Percentiles rank a stretch among this genome's conserved stretches.
Conservation (phyloP, 495 filamentous ascomycete genomes). For the Penicillium longicatenatum region DNA sequence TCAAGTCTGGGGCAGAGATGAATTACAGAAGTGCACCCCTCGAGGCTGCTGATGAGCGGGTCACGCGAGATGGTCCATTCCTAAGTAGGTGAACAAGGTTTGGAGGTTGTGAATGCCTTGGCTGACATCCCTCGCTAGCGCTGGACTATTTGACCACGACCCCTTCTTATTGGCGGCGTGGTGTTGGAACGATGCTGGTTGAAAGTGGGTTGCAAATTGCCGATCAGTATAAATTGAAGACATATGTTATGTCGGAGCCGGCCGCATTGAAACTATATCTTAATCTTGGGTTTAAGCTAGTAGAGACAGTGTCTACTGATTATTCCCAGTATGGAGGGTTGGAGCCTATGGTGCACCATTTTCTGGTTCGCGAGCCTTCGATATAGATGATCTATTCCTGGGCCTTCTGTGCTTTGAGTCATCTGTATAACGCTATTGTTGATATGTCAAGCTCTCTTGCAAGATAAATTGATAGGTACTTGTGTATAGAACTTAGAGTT, state of each 20-base stretch:
- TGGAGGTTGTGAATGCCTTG: background rate
- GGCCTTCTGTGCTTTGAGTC: too few species aligned
- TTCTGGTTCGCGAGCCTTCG: background rate
- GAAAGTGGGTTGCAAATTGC: conserved; percentile 17
- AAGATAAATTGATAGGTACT: too few species aligned
- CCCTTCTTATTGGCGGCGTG: conserved; percentile 17
- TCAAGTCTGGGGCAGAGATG: conserved; percentile 1
- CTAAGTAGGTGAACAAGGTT: conserved; percentile 9
- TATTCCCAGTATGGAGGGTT: conserved; percentile 16
- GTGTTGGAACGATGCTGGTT: conserved; percentile 19
- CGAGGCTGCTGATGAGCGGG: conserved; percentile 6
- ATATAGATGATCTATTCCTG: background rate
- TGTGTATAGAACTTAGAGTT: too few species aligned
- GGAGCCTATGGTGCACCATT: conserved; percentile 7
- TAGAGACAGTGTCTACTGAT: conserved; percentile 16
- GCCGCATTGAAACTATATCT: conserved; percentile 20
- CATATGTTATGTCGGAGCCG: conserved; percentile 25
- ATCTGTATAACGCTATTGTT: too few species aligned
- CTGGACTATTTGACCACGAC: conserved; percentile 17
- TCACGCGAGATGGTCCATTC: conserved; percentile 10
- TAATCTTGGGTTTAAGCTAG: conserved; percentile 17
- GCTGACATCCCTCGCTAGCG: conserved; percentile 2
- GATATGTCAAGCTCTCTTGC: too few species aligned
- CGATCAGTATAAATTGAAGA: conserved; percentile 12
- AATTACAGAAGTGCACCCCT: conserved; percentile 12